Base-by-base conservation (phyloP, 768 basidiomycete species). In the Tulasnella sp. region DNA sequence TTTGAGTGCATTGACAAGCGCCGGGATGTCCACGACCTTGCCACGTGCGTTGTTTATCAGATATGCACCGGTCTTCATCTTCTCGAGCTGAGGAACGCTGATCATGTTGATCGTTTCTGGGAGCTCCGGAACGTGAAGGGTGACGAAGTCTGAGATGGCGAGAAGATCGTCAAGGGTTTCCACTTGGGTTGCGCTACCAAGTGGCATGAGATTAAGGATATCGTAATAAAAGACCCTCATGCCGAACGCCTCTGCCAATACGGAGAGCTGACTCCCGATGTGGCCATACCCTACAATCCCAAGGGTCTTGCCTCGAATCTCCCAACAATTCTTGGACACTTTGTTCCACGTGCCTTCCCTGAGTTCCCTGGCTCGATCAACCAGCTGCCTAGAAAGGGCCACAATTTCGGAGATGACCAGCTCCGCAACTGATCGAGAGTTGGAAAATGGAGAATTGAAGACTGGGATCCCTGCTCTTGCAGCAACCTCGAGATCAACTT, bases 231-330 rank as follows among this genome's bases (percentile, higher is more conserved):
- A 70, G 57, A 99, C 93, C 37, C 83, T 80, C 72, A 99, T 85
- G 54, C 91, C 95, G 62, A 99, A 82, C 3, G 95, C 79, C 66
- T 99, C 95, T 28, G 93, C 84, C 34, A 99, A 82, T 22, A 99
- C 95, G 31, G 89, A 92, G 50, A 99, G 78, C 67, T 99, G 95
- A 24, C 92, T 75, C 49, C 95, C 95, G 56, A 99, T 99, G 69
- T 99, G 95, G 33, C 95, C 95, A 66, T 98, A 99, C 34, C 95
- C 95, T 28, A 99, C 77, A 58, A 99, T 98, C 50, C 95, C 95
- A 40, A 99, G 75, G 0, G 90, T 96, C 73, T 99, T 99, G 58
- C 95, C 93, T 37, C 95, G 79, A 57, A 98, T 69, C 66, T 99
- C 95, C 90, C 91, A 99, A 69, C 95, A 99, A 56, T 81, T 80